Evolutionary conservation across 176 grass and related monocot species (phyloP).

Genomic region (Ananas comosus): DNA sequence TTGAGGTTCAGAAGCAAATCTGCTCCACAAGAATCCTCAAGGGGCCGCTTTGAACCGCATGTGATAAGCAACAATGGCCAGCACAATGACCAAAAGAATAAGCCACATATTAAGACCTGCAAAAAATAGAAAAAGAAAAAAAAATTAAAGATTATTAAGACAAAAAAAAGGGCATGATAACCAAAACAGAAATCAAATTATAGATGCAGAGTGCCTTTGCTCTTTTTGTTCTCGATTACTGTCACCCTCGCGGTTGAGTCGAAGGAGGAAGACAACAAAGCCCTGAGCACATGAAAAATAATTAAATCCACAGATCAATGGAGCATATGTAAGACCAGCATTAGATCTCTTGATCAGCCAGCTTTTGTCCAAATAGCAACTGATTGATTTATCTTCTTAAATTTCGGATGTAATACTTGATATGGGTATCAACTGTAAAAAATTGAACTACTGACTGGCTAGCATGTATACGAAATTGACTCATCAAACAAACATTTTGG

Average conservation of each 20-base stretch:
- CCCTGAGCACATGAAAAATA: slow-evolving; percentile 29
- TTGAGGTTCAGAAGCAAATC: no score
- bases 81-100: slow-evolving; percentile 49
- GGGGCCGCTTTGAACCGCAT: slow-evolving; percentile 40
- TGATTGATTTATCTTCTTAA: no score
- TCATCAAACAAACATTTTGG: no score
- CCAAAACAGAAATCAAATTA: slow-evolving; percentile 4
- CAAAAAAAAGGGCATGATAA: background rate
- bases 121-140: slow-evolving; percentile 12
- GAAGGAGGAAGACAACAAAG: slow-evolving; percentile 72
- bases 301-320: background rate
- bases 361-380: no score
- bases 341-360: no score
- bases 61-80: slow-evolving; percentile 71
- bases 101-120: slow-evolving; percentile 55
- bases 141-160: background rate
- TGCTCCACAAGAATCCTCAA: slow-evolving; percentile 9
- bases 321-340: no score
- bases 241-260: slow-evolving; percentile 86
- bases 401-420: no score
- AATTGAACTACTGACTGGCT: no score
- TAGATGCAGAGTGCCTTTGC: slow-evolving; percentile 31
- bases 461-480: no score
- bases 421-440: no score
- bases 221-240: slow-evolving; percentile 35